A percentile compares a stretch with the other conserved stretches of the same genome.
phyloP scores from a whole-genome alignment of 208 protist genomes.

The Hexamita inflata region DNA sequence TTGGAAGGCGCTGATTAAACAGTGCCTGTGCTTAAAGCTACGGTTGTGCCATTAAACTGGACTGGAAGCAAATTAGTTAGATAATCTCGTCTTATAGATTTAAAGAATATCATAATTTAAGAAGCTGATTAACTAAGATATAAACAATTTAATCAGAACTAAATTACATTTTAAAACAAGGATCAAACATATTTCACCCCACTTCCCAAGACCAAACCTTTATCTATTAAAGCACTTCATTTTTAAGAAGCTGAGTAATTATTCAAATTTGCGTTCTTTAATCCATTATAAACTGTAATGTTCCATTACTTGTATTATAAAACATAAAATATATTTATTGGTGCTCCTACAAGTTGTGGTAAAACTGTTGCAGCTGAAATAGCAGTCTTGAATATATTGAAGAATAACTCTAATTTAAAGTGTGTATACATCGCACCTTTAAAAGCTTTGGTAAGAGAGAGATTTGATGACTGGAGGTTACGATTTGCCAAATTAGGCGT shows the following conservation, averaged over 20 bases:
- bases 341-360: constrained; percentile 79
- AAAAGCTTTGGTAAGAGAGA: constrained; percentile 95
- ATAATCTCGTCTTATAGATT: not conserved
- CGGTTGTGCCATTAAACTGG: not conserved
- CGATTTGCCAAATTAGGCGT: constrained; percentile 71
- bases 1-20: not conserved
- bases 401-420: constrained; percentile 55
- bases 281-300: constrained; percentile 94
- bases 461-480: constrained; percentile 80
- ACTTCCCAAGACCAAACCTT: constrained; percentile 2
- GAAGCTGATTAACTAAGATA: not conserved
- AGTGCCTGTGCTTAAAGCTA: not conserved
- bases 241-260: constrained; percentile 60
- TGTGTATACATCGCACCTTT: constrained; percentile 96
- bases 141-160: not conserved
- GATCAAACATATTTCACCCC: constrained; percentile 10
- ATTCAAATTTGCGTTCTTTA: constrained; percentile 82
- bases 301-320: constrained; percentile 84
- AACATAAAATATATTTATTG: constrained; percentile 86
- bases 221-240: constrained; percentile 31
- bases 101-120: not conserved
- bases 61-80: not conserved
- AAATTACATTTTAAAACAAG: not conserved
- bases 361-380: constrained; percentile 96
- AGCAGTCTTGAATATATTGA: constrained; percentile 78